Base-by-base conservation (phyloP, 139 green algal species). In the Volvox africanus region DNA sequence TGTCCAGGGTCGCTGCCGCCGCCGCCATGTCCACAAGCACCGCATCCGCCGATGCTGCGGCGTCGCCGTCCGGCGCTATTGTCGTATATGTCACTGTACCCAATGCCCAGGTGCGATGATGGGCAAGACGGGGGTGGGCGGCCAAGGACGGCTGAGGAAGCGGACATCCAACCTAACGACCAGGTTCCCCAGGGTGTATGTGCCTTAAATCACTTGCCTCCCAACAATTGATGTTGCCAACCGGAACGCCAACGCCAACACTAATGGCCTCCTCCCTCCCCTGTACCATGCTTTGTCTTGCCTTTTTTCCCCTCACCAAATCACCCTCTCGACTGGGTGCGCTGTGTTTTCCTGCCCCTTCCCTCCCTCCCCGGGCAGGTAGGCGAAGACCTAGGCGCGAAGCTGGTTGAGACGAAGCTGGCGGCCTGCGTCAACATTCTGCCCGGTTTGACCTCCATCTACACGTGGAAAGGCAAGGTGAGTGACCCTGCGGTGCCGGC, bases 401-500 rank as follows among this genome's bases (percentile, higher is more conserved):
- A 68, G 12, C 67, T 98, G 5, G 92, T 98, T 3, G 88, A 94
- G 21, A n/a, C 55, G 55, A 94, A 95, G 85, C 91, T 98, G 75
- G 96, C 94, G 11, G 97, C 97, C 0, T 98, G 97, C 80, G 96
- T 98, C 14, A 99, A 98, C 87, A 96, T 99, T 16, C 85, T 98
- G 36, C 96, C 97, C 26, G 97, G 96, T 1, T 0, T 98, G 11
- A 95, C 95, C 81, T 96, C 93, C 22, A 87, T 98, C 0, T 98
- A 98, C 78, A 85, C 76, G 55, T 98, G 97, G 97, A 87, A 98
- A 84, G 97, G 95, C 36, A 97, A 97, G 91, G 91, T 95, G 26
- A 2, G 65, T 24, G 65, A 55, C n/a, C 62, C 62, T 69, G 62
- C 62, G 62, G 62, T 17, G 17, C 19, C 16, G 11, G 24, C 65